Evolutionary conservation across 1,139 yeast species (phyloP).

Genomic region (Nematodospora anomalae): DNA sequence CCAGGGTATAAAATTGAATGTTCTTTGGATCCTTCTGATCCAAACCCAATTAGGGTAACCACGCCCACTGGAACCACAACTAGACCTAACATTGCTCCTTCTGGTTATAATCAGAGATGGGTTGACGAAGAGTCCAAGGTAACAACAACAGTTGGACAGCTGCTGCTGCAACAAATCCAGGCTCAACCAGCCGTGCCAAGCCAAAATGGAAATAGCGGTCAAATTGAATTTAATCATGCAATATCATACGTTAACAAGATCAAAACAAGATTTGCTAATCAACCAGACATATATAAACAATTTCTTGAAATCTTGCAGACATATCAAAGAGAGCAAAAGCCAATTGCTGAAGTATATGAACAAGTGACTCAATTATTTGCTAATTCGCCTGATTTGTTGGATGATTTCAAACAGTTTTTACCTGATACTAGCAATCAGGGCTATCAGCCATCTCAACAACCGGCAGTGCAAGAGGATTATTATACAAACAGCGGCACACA

Average conservation of each 20-base stretch:
- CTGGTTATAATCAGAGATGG: slow-evolving; percentile 26
- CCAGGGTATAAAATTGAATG: slow-evolving; percentile 96
- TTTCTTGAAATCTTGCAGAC: slow-evolving; percentile 94
- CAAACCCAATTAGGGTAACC: slow-evolving; percentile 89
- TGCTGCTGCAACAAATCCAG: slow-evolving; percentile 16
- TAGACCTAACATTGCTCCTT: slow-evolving; percentile 50
- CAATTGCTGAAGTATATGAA: slow-evolving; percentile 90
- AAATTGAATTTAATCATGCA: slow-evolving; percentile 96
- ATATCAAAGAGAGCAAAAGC: slow-evolving; percentile 93
- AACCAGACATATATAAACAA: slow-evolving; percentile 93
- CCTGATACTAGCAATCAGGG: slow-evolving; percentile 75
- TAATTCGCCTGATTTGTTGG: slow-evolving; percentile 90
- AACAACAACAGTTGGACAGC: slow-evolving; percentile 18
- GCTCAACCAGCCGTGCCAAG: slow-evolving; percentile 22
- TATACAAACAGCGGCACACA: slow-evolving; percentile 43
- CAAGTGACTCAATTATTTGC: slow-evolving; percentile 88
- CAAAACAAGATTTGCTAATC: slow-evolving; percentile 88
- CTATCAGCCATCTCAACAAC: slow-evolving; percentile 19
- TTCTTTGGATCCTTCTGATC: slow-evolving; percentile 84
- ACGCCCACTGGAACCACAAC: slow-evolving; percentile 92
- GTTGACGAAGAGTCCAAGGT: slow-evolving; percentile 17
- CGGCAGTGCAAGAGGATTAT: slow-evolving; percentile 15
- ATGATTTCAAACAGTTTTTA: slow-evolving; percentile 90
- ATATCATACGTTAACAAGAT: slow-evolving; percentile 94
- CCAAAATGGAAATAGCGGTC: slow-evolving; percentile 57